Base-by-base conservation (phyloP, 768 basidiomycete species). In the Mycena alexandri region DNA sequence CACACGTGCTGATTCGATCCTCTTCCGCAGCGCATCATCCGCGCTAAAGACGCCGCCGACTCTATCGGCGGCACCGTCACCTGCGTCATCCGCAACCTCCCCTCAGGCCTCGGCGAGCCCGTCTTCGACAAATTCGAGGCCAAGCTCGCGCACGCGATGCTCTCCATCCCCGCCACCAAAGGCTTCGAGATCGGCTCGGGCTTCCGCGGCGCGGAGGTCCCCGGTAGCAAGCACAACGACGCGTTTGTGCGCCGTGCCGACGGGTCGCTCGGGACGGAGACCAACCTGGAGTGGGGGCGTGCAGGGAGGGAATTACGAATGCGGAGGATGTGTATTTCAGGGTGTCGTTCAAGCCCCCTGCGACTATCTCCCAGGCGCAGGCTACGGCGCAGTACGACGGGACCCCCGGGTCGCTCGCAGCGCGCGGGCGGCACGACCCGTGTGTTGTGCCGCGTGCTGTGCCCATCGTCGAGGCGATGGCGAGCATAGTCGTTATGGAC, bases 81-180 rank as follows among this genome's bases (percentile, higher is more conserved):
- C 63, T 99, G 98, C 77, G 94, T 99, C 43, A 93, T 99, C 72
- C 93, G 97, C 48, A 90, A 91, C 62, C 89, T 92, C 2, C 98
- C 98, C 51, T 81, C 91, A 21, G 98, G 98, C 10, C 88, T 99
- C 33, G 98, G 98, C 55, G 98, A 99, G 79, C 98, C 98, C 59
- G 93, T 94, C 56, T 99, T 99, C 79, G 96, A 99, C 87, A 99
- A 99, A 80, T 92, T 99, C 78, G 97, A 98, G 80, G 98, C 98
- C 21, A 88, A 88, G 69, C 90, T 99, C 67, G 97, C 88, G 14
- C 98, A 99, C 77, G 98, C 98, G 10, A 99, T 99, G 97, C 87
- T 99, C 58, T 98, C 96, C 61, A 98, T 99, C 75, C 98, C 98
- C 29, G 97, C 98, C 19, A 99, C 98, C 61, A 99, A 99, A 76